Evolutionary conservation across 2,329 filamentous ascomycete genomes (phyloP).

Genomic region (Drechslera avenae): DNA sequence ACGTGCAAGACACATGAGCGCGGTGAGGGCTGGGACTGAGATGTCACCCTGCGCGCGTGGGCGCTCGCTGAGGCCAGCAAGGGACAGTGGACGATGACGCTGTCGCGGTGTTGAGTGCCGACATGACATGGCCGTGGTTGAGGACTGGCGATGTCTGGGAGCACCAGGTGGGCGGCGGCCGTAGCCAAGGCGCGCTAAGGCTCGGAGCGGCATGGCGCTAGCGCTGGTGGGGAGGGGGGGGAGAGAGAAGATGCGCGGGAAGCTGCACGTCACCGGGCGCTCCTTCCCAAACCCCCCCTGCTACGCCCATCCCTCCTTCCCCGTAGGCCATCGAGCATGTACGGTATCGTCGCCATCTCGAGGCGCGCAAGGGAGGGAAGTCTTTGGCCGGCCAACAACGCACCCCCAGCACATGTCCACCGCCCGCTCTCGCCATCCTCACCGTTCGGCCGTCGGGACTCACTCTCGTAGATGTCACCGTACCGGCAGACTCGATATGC

Average conservation of each 20-base stretch:
- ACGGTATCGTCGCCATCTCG: conserved; percentile 14
- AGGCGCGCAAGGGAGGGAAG: conserved; percentile 1
- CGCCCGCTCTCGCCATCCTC: conserved; percentile 16
- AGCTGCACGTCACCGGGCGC: conserved; percentile 44
- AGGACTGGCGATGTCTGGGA: conserved; percentile 24
- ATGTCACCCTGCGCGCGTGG: conserved; percentile 40
- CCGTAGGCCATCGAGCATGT: conserved; percentile 21
- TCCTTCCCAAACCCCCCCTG: conserved; percentile 30
- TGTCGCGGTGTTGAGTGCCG: conserved; percentile 18
- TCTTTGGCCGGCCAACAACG: no score
- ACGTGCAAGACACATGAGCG: conserved; percentile 46
- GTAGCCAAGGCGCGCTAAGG: conserved; percentile 26
- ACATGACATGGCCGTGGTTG: conserved; percentile 22
- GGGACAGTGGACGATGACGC: conserved; percentile 13
- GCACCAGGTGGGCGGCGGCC: conserved; percentile 25
- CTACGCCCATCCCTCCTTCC: conserved; percentile 23
- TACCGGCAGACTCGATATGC: conserved; percentile 21
- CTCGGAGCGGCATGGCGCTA: conserved; percentile 24
- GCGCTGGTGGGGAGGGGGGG: conserved; percentile 29
- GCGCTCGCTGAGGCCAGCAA: conserved; percentile 23
- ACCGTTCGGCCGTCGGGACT: conserved; percentile 2
- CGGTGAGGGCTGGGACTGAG: conserved; percentile 26
- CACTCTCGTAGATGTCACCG: background rate
- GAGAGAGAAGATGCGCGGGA: conserved; percentile 35
- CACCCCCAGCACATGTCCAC: conserved; percentile 12